Conservation (phyloP, 805 yeast genomes). For the Sporopachydermia lactativora region DNA sequence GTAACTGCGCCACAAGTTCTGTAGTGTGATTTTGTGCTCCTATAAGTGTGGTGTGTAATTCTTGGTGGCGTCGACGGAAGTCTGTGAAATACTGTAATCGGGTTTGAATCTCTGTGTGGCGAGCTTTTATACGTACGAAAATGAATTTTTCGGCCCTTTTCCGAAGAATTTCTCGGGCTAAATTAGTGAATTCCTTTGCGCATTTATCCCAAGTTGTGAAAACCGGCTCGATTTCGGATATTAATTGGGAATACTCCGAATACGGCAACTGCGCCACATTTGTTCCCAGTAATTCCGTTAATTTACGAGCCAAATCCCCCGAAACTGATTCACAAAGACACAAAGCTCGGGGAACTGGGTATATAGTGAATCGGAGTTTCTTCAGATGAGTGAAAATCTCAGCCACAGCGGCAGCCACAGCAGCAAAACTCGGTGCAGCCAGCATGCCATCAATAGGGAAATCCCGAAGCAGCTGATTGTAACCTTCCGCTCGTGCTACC, state of each 20-base stretch:
- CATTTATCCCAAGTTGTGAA: slow-evolving; percentile 44
- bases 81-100: slow-evolving; percentile 27
- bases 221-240: slow-evolving; percentile 19
- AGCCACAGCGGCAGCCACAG: slow-evolving; percentile 30
- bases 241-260: slow-evolving; percentile 23
- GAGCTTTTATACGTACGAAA: slow-evolving; percentile 43
- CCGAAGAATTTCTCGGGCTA: slow-evolving; percentile 63
- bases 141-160: slow-evolving; percentile 60
- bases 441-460: slow-evolving; percentile 51
- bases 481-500: slow-evolving; percentile 32
- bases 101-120: slow-evolving; percentile 25
- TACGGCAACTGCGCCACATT: slow-evolving; percentile 32
- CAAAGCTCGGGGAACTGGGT: slow-evolving; percentile 53
- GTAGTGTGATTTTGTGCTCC: slow-evolving; percentile 13
- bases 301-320: slow-evolving; percentile 33
- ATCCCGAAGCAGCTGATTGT: slow-evolving; percentile 51
- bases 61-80: slow-evolving; percentile 41
- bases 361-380: slow-evolving; percentile 40
- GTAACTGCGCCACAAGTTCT: slow-evolving; percentile 21
- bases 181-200: slow-evolving; percentile 44
- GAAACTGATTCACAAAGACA: slow-evolving; percentile 53
- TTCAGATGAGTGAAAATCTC: slow-evolving; percentile 48
- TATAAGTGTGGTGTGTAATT: slow-evolving; percentile 26
- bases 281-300: slow-evolving; percentile 25
- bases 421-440: slow-evolving; percentile 29